phyloP scores from a whole-genome alignment of 352 stramenopile species.

The Phytophthora macrochlamydospora region DNA sequence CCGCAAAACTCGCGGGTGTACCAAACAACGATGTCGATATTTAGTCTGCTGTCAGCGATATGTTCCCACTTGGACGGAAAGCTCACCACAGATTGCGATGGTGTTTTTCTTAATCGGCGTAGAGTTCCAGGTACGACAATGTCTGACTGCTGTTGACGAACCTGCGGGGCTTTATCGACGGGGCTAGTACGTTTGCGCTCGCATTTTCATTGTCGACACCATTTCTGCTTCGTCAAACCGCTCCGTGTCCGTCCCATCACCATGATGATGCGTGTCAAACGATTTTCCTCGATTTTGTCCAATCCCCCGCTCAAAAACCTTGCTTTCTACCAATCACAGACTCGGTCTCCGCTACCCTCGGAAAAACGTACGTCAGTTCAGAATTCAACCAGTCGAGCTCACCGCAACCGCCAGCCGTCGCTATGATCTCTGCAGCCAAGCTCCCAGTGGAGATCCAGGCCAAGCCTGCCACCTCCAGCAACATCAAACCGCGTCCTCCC shows the following conservation, averaged over 20 bases:
- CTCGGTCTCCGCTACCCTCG: not conserved
- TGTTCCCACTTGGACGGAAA: too few species aligned
- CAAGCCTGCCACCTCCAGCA: not conserved
- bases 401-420: not conserved
- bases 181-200: too few species aligned
- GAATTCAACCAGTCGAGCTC: slow-evolving; percentile 3
- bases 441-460: not conserved
- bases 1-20: too few species aligned
- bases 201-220: too few species aligned
- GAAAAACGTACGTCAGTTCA: not conserved
- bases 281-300: slow-evolving; percentile 5
- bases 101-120: too few species aligned
- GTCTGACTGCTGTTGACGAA: too few species aligned
- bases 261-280: slow-evolving; percentile 11
- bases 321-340: slow-evolving; percentile 17
- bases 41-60: too few species aligned
- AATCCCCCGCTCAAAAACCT: not conserved
- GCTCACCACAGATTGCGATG: too few species aligned
- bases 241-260: slow-evolving; percentile 13
- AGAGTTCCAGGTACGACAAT: too few species aligned
- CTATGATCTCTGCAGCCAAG: not conserved
- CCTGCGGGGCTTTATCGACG: too few species aligned
- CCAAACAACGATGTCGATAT: too few species aligned
- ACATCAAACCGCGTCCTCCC: slow-evolving; percentile 37
- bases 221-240: too few species aligned